Base-by-base conservation (phyloP, 2,329 filamentous ascomycete species). In the Colletotrichum ledebouriae region DNA sequence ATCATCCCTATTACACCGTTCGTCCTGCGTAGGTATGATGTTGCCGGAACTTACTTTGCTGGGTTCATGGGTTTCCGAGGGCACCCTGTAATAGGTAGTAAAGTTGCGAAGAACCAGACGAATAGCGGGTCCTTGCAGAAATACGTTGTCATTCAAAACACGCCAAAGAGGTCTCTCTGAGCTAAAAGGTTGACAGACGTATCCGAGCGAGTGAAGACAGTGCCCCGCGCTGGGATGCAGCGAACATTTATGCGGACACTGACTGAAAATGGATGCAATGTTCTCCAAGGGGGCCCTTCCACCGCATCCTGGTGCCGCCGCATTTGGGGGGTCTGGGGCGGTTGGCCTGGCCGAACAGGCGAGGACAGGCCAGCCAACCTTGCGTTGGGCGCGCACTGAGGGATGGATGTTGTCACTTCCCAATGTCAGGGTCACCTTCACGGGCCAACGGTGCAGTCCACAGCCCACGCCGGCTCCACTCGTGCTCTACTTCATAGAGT, bases 161-260 rank as follows among this genome's bases (percentile, higher is more conserved):
- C 44, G 33, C 10, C 55, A 15, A 50, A 25, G 10, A 22, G 42
- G 10, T 6, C 20, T 33, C 37, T 22, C 13, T 37, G 49, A 12
- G 55, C 46, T 46, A 42, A 29, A 4, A 17, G n/a, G 42, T 12
- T 6, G 42, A 39, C 49, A 53, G 65, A 60, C 61, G 29, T n/a
- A 65, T 60, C 61, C 29, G 66, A 60, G 22, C 22, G 22, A 11
- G 42, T 25, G 17, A 17, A 49, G 61, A 49, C 66, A 39, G 56
- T 22, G 61, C 62, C 42, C 61, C 25, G 61, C 62, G 56, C 61
- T 69, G 59, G 61, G 66, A 69, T 44, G 62, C 42, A 49, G 56
- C 34, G 17, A 20, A 55, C 47, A 29, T 22, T 44, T 29, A 25
- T 39, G 20, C 7, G 29, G 29, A 29, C 6, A 29, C 29, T 29